Percentiles rank a stretch among this genome's conserved stretches.
phyloP scores from a whole-genome alignment of 306 rosid genomes.

The Arachis stenosperma region DNA sequence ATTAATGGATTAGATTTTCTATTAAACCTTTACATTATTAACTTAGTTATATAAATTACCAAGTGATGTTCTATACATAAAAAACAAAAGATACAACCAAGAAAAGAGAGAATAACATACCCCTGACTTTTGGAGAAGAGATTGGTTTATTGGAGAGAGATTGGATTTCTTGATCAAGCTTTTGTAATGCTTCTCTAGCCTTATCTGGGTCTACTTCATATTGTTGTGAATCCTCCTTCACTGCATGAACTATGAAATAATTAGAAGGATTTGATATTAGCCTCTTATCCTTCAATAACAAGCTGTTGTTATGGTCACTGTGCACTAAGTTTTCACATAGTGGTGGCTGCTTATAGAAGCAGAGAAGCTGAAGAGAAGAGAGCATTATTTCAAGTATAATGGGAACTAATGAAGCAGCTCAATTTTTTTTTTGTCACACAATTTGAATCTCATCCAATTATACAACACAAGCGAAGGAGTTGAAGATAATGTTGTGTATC shows the following conservation, averaged over 20 bases:
- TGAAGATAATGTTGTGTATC: conserved; percentile 41
- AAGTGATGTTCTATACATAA: neutral
- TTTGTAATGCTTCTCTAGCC: conserved; percentile 80
- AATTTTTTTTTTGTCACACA: conserved; percentile 2
- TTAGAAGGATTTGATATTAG: conserved; percentile 22
- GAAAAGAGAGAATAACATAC: conserved; percentile 56
- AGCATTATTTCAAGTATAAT: conserved; percentile 38
- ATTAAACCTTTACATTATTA: neutral
- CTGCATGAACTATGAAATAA: conserved; percentile 44
- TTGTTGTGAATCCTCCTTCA: conserved; percentile 61
- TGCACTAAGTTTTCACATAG: neutral
- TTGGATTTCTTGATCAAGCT: conserved; percentile 79
- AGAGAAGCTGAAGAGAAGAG: conserved; percentile 44
- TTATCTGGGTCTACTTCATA: conserved; percentile 80
- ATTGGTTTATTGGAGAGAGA: conserved; percentile 58
- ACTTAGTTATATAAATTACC: neutral
- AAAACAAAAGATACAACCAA: neutral
- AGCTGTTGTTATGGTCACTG: conserved; percentile 2
- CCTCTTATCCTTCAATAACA: conserved; percentile 30
- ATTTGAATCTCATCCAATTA: neutral
- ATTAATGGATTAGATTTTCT: too few species aligned
- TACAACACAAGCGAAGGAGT: conserved; percentile 2
- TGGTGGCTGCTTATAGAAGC: conserved; percentile 41
- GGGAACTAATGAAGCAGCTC: conserved; percentile 16
- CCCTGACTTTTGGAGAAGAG: conserved; percentile 53